These are phyloP conservation scores for Macaranga tanarius DNA, from an alignment of 441 rosid genomes.

Conservation along the genomic window DNA sequence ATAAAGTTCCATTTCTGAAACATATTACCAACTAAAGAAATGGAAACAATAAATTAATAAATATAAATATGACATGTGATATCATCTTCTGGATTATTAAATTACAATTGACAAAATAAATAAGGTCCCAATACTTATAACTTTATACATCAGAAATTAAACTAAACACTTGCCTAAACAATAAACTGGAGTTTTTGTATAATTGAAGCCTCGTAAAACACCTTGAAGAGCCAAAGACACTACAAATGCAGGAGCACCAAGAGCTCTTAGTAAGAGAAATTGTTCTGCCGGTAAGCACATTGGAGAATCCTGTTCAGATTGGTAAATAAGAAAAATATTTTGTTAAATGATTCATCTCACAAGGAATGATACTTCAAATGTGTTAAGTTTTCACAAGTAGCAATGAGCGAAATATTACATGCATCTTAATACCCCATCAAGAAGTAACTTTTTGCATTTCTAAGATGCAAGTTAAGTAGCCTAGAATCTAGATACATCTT, in stretches of 20 bases:
- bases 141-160: constrained; percentile 19
- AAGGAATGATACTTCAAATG: neutral
- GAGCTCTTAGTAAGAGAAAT: constrained; percentile 74
- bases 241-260: constrained; percentile 96
- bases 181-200: constrained; percentile 80
- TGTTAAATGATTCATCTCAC: neutral
- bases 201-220: constrained; percentile 93
- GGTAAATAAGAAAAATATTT: constrained; percentile 11
- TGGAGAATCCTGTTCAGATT: constrained; percentile 59
- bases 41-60: neutral
- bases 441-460: neutral
- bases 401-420: constrained; percentile 1
- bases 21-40: neutral
- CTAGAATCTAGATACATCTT: neutral
- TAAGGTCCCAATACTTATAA: neutral
- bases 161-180: constrained; percentile 67
- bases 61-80: neutral
- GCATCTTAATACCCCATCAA: neutral
- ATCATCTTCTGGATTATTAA: neutral
- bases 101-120: neutral
- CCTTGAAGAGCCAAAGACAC: constrained; percentile 93
- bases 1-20: neutral
- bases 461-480: neutral
- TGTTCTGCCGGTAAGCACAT: constrained; percentile 70
- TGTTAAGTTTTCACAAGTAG: neutral